Evolutionary conservation across 768 basidiomycete species (phyloP).

Genomic region (Leccinum longicurvipes): DNA sequence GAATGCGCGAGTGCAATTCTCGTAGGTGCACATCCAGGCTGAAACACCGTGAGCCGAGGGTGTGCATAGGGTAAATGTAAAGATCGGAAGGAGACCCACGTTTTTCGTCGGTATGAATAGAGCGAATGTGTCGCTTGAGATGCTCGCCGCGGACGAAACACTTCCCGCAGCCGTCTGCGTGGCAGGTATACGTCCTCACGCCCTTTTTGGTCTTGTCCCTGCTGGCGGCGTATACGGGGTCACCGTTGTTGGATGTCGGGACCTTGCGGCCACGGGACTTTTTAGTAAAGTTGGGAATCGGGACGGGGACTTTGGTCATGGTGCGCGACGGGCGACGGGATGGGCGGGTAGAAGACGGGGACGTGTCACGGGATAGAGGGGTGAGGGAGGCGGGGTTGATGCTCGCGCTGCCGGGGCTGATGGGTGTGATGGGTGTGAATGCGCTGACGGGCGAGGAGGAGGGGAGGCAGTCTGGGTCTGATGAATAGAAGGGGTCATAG

Average conservation of each 20-base stretch:
- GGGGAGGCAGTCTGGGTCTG: constrained; percentile 24
- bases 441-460: not conserved
- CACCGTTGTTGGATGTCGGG: constrained; percentile 34
- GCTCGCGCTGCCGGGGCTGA: not conserved
- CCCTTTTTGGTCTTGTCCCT: constrained; percentile 34
- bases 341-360: constrained; percentile 5
- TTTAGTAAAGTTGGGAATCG: constrained; percentile 49
- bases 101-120: constrained; percentile 82
- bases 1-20: constrained; percentile 67
- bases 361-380: not conserved
- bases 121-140: constrained; percentile 75
- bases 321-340: constrained; percentile 24
- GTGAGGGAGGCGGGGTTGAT: constrained; percentile 12
- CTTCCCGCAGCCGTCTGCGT: constrained; percentile 71
- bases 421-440: not conserved
- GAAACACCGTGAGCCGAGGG: not conserved
- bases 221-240: constrained; percentile 22
- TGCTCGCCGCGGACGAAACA: constrained; percentile 79
- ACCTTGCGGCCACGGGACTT: constrained; percentile 47
- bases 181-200: constrained; percentile 57
- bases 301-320: constrained; percentile 36
- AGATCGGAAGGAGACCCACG: constrained; percentile 46
- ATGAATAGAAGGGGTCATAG: constrained; percentile 13
- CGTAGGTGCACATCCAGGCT: constrained; percentile 47
- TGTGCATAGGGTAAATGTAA: not conserved